phyloP scores from a whole-genome alignment of 2,329 filamentous ascomycete species.

The Stachybotrys echinatus region DNA sequence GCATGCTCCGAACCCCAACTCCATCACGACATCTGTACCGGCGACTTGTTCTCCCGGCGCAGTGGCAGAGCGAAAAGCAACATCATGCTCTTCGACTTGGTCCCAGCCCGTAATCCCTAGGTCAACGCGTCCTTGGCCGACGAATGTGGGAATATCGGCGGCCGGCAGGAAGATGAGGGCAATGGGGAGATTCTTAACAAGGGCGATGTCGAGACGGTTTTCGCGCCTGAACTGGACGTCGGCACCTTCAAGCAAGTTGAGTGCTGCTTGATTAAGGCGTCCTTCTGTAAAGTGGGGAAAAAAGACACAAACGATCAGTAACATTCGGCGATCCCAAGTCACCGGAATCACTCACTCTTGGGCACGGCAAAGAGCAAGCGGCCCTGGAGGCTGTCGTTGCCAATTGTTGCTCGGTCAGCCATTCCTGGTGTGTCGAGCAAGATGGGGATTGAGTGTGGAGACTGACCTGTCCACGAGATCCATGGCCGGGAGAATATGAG shows the following conservation, averaged over 20 bases:
- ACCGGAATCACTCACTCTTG: conserved; percentile 68
- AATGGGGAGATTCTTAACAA: conserved; percentile 94
- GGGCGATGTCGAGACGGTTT: conserved; percentile 90
- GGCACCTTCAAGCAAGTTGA: conserved; percentile 87
- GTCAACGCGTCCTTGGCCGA: conserved; percentile 89
- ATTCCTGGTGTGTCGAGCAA: neutral
- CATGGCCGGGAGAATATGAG: conserved; percentile 25
- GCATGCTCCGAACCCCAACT: conserved; percentile 86
- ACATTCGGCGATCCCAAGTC: neutral
- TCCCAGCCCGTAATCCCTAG: conserved; percentile 93
- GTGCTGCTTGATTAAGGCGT: conserved; percentile 77
- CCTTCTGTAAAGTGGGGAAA: conserved; percentile 61
- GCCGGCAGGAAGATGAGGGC: conserved; percentile 96
- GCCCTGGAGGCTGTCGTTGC: conserved; percentile 68
- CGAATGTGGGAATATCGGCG: conserved; percentile 95
- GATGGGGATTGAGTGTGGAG: neutral
- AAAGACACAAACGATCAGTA: conserved; percentile 9
- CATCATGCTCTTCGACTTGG: conserved; percentile 87
- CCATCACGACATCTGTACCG: conserved; percentile 80
- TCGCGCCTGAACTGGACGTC: conserved; percentile 97
- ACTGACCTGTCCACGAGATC: conserved; percentile 51
- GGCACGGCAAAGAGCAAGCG: conserved; percentile 95
- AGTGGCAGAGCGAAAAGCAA: conserved; percentile 40
- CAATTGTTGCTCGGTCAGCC: neutral
- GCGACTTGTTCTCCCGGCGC: conserved; percentile 36